Evolutionary conservation across 768 basidiomycete species (phyloP).

Genomic region (Austroboletus eburneus): DNA sequence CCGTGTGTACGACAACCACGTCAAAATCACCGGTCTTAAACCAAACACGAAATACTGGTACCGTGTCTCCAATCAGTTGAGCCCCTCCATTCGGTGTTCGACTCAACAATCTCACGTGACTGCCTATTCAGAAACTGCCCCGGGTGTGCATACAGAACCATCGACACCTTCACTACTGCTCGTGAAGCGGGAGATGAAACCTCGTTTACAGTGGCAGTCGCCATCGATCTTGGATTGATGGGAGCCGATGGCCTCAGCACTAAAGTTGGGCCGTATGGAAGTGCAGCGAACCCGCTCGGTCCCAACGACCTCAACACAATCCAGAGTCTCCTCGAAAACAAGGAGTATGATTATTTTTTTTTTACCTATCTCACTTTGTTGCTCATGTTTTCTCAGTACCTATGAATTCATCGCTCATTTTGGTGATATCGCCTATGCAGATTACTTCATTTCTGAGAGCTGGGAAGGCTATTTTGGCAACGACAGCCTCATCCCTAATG

Average conservation of each 20-base stretch:
- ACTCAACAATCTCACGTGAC: not conserved
- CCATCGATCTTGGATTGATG: slow-evolving; percentile 27
- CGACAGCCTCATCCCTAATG: slow-evolving; percentile 21
- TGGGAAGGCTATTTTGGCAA: slow-evolving; percentile 30
- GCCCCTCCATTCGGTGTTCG: not conserved
- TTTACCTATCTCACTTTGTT: not conserved
- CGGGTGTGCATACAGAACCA: slow-evolving; percentile 23
- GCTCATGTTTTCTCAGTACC: slow-evolving; percentile 15
- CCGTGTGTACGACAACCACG: slow-evolving; percentile 27
- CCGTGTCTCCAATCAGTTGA: slow-evolving; percentile 23
- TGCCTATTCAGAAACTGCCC: slow-evolving; percentile 18
- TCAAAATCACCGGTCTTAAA: slow-evolving; percentile 23
- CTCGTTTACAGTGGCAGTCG: slow-evolving; percentile 22
- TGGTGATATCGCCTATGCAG: slow-evolving; percentile 25
- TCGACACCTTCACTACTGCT: slow-evolving; percentile 24
- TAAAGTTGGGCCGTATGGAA: slow-evolving; percentile 24
- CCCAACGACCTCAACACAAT: slow-evolving; percentile 27
- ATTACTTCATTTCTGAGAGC: slow-evolving; percentile 29
- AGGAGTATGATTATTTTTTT: slow-evolving; percentile 16
- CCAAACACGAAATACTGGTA: slow-evolving; percentile 27
- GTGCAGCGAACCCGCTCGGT: slow-evolving; percentile 19
- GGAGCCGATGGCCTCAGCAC: slow-evolving; percentile 27
- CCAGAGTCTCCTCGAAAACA: slow-evolving; percentile 26
- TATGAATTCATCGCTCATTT: slow-evolving; percentile 25
- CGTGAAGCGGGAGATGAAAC: slow-evolving; percentile 17